phyloP scores from a whole-genome alignment of 148 eudicot species.

The Vaccinium myrtillus region DNA sequence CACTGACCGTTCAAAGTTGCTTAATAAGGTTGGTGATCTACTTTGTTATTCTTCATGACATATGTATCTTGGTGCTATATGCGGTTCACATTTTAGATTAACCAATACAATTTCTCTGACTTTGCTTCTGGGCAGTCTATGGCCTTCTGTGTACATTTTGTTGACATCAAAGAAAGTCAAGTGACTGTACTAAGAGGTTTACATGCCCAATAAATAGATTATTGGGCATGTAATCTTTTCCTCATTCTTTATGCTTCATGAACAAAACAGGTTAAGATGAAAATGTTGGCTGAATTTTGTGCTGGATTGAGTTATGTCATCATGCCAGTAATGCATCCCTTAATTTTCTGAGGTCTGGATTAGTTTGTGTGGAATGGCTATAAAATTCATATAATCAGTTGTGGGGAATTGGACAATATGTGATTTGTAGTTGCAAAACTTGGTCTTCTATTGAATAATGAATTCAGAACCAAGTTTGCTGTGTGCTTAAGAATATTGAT shows the following conservation, averaged over 20 bases:
- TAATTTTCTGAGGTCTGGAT: neutral
- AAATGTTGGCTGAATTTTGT: neutral
- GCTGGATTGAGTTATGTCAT: neutral
- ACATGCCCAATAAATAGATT: no score
- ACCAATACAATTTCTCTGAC: neutral
- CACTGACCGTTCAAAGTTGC: slow-evolving; percentile 35
- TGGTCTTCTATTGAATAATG: neutral
- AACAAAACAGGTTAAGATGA: neutral
- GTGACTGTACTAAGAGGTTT: neutral
- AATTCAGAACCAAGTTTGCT: neutral
- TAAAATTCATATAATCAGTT: neutral
- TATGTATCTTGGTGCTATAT: neutral
- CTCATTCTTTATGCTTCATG: neutral
- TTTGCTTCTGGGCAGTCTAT: neutral
- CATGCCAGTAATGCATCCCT: neutral
- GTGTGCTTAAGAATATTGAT: neutral
- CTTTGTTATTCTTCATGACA: neutral
- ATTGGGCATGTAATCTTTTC: neutral
- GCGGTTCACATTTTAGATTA: neutral
- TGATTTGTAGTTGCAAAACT: neutral
- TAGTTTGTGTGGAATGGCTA: neutral
- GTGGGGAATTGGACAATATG: no score
- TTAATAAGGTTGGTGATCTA: slow-evolving; percentile 42
- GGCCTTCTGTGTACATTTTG: neutral
- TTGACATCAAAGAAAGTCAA: neutral